phyloP scores from a whole-genome alignment of 179 eudicot species.

The Silene vulgaris region DNA sequence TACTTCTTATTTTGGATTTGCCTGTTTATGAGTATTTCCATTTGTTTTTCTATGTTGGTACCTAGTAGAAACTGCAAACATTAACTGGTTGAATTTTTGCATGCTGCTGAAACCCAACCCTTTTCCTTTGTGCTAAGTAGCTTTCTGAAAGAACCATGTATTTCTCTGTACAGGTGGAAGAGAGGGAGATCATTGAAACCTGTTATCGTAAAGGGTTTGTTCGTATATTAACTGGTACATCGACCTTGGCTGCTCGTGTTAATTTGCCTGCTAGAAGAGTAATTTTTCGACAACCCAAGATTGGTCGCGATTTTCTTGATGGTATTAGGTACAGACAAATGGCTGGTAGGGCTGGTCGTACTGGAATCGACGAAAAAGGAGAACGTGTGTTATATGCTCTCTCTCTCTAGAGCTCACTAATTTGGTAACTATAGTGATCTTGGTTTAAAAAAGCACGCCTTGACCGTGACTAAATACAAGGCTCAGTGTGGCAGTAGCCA shows the following conservation, averaged over 20 bases:
- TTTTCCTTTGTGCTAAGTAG: constrained; percentile 1
- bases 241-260: constrained; percentile 98
- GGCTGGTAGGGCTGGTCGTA: constrained; percentile 99
- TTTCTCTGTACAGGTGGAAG: constrained; percentile 69
- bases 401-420: constrained; percentile 1
- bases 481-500: no score
- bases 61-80: not conserved
- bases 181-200: constrained; percentile 82
- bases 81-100: not conserved
- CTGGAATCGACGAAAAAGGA: constrained; percentile 98
- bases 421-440: not conserved
- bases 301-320: constrained; percentile 95
- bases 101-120: not conserved
- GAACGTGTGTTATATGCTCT: constrained; percentile 67
- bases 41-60: constrained; percentile 3
- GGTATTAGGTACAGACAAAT: constrained; percentile 92
- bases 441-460: no score
- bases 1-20: not conserved
- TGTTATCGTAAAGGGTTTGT: constrained; percentile 95
- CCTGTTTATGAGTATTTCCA: constrained; percentile 5
- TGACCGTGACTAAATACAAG: no score
- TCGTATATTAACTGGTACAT: constrained; percentile 96
- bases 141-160: constrained; percentile 19
- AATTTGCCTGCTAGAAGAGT: constrained; percentile 98
- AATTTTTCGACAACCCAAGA: constrained; percentile 89